Evolutionary conservation across 176 grass and related monocot genomes (phyloP).

Genomic region (Oryza nivara): DNA sequence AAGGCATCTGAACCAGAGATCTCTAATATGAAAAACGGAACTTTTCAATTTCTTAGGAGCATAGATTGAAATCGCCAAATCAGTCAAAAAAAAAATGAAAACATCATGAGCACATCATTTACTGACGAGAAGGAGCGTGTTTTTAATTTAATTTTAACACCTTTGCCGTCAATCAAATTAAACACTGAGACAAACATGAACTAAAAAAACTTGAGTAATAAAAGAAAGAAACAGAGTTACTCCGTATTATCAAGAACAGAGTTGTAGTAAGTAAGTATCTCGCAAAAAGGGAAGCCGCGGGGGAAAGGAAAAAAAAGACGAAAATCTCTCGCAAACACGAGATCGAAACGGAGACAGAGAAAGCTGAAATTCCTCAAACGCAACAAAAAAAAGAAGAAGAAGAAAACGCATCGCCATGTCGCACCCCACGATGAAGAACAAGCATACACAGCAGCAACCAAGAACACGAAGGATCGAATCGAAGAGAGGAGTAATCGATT

Average conservation of each 20-base stretch:
- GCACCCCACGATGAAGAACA: not conserved
- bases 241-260: not conserved
- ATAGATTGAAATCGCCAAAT: not conserved
- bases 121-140: not conserved
- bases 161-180: not conserved
- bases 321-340: not conserved
- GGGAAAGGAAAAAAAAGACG: not conserved
- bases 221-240: no score
- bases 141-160: not conserved
- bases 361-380: no score
- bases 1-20: not conserved
- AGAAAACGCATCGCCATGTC: no score
- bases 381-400: no score
- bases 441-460: no score
- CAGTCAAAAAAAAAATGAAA: not conserved
- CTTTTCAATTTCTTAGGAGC: not conserved
- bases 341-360: not conserved
- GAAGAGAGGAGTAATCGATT: not conserved
- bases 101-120: not conserved
- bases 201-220: not conserved
- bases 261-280: not conserved
- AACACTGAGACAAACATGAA: not conserved
- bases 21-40: not conserved
- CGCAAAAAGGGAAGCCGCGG: not conserved
- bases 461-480: not conserved